Conservation (phyloP, 306 rosid genomes). For the Pachyrhizus erosus region DNA sequence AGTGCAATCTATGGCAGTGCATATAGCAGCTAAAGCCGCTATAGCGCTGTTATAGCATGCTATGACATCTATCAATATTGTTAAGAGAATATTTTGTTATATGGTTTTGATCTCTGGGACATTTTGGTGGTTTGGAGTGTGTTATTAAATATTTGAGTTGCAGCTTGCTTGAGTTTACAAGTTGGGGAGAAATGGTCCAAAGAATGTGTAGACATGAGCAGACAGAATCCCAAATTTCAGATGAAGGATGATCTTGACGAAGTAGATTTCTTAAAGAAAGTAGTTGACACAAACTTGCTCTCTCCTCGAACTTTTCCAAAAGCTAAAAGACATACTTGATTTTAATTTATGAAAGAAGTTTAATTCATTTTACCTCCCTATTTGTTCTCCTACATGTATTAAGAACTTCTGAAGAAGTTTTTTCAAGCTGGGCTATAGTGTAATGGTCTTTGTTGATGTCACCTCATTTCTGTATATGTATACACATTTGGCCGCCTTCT, state of each 20-base stretch:
- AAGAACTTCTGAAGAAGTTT: not conserved
- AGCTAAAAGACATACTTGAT: not conserved
- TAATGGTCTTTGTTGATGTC: not conserved
- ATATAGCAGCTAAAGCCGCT: no score
- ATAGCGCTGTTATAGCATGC: no score
- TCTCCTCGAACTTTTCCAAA: not conserved
- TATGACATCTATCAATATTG: no score
- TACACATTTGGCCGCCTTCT: constrained; percentile 19
- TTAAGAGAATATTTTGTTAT: not conserved
- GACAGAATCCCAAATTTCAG: constrained; percentile 13
- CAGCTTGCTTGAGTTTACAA: constrained; percentile 11
- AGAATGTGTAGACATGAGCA: not conserved
- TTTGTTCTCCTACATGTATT: not conserved
- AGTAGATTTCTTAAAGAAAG: constrained; percentile 1
- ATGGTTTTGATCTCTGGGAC: not conserved
- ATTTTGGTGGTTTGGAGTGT: not conserved
- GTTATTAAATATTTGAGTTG: not conserved
- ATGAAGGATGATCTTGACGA: not conserved
- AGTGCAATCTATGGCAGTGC: no score
- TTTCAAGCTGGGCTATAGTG: not conserved
- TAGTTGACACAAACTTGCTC: not conserved
- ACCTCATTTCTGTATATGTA: not conserved
- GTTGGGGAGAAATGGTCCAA: constrained; percentile 2
- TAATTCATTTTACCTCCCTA: not conserved
- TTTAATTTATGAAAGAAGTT: not conserved